These are phyloP conservation scores for Clathrus columnatus DNA, from an alignment of 768 basidiomycete species.

Conservation along the genomic window DNA sequence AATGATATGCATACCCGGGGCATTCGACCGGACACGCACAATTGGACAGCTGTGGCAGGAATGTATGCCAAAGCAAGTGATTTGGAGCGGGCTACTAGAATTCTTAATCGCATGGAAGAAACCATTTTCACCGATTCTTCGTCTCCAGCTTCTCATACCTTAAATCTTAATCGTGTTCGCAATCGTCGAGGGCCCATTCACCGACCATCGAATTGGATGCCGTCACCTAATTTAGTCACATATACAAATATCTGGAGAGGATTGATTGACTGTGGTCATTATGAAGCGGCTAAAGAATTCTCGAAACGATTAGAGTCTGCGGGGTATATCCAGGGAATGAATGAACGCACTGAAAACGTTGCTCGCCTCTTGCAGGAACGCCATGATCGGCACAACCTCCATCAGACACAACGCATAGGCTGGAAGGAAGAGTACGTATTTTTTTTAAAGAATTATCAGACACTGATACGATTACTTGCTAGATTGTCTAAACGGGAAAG, in stretches of 20 bases:
- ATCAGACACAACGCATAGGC: neutral
- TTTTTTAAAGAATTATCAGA: no score
- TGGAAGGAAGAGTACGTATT: neutral
- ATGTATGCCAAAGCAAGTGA: neutral
- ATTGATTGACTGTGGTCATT: conserved; percentile 1
- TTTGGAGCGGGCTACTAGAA: neutral
- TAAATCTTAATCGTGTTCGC: neutral
- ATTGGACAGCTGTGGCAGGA: conserved; percentile 8
- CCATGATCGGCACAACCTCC: neutral
- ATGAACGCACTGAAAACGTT: conserved; percentile 5
- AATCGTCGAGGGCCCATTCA: neutral
- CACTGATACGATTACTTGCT: neutral
- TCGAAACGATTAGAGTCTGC: conserved; percentile 1
- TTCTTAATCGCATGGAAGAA: conserved; percentile 5
- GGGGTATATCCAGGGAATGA: neutral
- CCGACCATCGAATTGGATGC: conserved; percentile 1
- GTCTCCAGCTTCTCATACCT: neutral
- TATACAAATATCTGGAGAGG: conserved; percentile 8
- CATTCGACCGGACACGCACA: conserved; percentile 7
- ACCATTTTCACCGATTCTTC: neutral
- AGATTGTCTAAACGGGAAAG: neutral
- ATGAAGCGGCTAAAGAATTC: neutral
- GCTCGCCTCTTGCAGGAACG: neutral
- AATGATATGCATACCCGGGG: conserved; percentile 6
- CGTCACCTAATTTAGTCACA: conserved; percentile 6